Conservation (phyloP, 75 land plant species). For the Cupressus sempervirens region DNA sequence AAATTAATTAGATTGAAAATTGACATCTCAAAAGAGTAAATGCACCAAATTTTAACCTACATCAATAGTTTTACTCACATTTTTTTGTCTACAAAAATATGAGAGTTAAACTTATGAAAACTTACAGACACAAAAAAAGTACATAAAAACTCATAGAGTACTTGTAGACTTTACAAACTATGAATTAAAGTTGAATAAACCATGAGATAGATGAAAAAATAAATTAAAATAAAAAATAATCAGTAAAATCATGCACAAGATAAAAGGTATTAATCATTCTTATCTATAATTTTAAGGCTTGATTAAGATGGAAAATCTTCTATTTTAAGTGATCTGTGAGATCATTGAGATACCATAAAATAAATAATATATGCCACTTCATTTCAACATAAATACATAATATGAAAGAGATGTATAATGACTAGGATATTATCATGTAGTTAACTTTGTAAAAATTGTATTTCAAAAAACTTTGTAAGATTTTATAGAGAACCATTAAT, state of each 20-base stretch:
- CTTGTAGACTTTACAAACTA: too few relatives aligned
- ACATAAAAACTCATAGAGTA: too few relatives aligned
- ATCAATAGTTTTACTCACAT: too few relatives aligned
- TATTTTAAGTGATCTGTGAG: not conserved
- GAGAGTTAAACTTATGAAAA: too few relatives aligned
- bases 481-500: not conserved
- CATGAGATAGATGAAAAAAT: not conserved
- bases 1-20: too few relatives aligned
- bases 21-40: too few relatives aligned
- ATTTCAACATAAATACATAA: not conserved
- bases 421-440: not conserved
- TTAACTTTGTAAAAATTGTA: not conserved
- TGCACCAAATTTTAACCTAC: too few relatives aligned
- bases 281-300: not conserved
- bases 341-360: not conserved
- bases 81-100: too few relatives aligned
- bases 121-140: too few relatives aligned
- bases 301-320: not conserved
- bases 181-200: too few relatives aligned
- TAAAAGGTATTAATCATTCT: not conserved
- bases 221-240: not conserved
- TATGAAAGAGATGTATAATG: not conserved
- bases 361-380: not conserved
- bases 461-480: not conserved
- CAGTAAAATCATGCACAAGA: not conserved